A percentile compares a stretch with the other conserved stretches of the same genome.
Conservation (phyloP, 2,329 filamentous ascomycete genomes). For the Xylaria sp. region DNA sequence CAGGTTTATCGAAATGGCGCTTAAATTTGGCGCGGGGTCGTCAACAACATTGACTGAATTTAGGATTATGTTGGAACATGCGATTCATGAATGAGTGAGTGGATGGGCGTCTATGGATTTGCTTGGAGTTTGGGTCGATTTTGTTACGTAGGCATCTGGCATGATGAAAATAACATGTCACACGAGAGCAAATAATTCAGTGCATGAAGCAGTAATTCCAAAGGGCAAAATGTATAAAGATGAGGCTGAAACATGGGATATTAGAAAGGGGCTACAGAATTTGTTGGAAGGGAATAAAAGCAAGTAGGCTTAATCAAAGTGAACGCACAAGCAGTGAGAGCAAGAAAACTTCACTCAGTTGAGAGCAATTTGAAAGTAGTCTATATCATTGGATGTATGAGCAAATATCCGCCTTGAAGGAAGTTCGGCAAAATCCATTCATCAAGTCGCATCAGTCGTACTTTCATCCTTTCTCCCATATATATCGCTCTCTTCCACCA, state of each 20-base stretch:
- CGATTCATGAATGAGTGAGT: slow-evolving; percentile 22
- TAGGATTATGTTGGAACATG: neutral
- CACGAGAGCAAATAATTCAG: slow-evolving; percentile 8
- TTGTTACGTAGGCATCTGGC: slow-evolving; percentile 14
- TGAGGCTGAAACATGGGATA: slow-evolving; percentile 2
- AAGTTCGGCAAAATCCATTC: slow-evolving; percentile 16
- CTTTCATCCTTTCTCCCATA: neutral
- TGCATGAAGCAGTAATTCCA: slow-evolving; percentile 10
- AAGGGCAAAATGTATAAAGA: slow-evolving; percentile 14
- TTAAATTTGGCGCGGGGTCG: slow-evolving; percentile 48
- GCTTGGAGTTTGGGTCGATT: slow-evolving; percentile 39
- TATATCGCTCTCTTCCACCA: slow-evolving; percentile 14
- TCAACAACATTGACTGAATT: neutral
- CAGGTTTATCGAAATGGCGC: slow-evolving; percentile 78
- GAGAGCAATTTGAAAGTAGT: slow-evolving; percentile 10
- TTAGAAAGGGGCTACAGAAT: neutral
- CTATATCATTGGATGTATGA: slow-evolving; percentile 27
- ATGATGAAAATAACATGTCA: slow-evolving; percentile 25
- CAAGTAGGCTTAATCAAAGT: neutral
- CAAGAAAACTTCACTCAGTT: neutral
- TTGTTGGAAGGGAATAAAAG: no score
- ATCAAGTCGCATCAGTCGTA: slow-evolving; percentile 16
- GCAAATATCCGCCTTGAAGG: slow-evolving; percentile 7
- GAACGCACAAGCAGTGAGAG: neutral
- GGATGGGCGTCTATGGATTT: slow-evolving; percentile 23